Conservation (phyloP, 2,329 filamentous ascomycete species). For the Ceratocystis variospora region DNA sequence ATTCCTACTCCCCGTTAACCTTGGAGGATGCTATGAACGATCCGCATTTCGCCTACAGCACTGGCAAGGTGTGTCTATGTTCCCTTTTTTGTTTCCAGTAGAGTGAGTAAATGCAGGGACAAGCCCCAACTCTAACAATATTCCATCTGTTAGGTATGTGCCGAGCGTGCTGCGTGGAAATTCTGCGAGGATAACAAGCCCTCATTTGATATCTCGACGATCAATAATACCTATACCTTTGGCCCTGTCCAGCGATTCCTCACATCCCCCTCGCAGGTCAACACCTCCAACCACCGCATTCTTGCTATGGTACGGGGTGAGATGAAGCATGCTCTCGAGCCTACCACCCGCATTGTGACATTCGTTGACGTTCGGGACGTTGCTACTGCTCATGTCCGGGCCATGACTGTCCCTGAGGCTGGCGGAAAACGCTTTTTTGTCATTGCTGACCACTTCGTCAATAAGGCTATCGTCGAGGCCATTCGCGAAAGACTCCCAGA, state of each 20-base stretch:
- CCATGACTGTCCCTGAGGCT: constrained; percentile 41
- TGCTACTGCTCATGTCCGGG: constrained; percentile 48
- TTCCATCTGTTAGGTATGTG: constrained; percentile 35
- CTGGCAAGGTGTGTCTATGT: constrained; percentile 23
- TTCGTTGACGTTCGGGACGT: constrained; percentile 51
- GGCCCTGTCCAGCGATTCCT: constrained; percentile 44
- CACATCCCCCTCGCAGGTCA: constrained; percentile 33
- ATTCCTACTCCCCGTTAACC: constrained; percentile 25
- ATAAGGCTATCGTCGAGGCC: constrained; percentile 29
- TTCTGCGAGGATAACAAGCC: constrained; percentile 23
- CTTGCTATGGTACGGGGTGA: constrained; percentile 49
- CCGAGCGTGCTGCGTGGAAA: constrained; percentile 53
- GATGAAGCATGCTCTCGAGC: constrained; percentile 41
- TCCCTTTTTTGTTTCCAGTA: neutral
- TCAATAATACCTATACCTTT: constrained; percentile 49
- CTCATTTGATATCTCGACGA: constrained; percentile 47
- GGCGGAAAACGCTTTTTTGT: constrained; percentile 51
- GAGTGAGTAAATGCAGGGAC: neutral
- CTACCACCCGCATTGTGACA: constrained; percentile 28
- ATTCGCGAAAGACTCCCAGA: constrained; percentile 24
- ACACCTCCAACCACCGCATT: constrained; percentile 47
- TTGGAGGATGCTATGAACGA: constrained; percentile 21
- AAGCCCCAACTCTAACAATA: neutral
- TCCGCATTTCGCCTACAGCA: constrained; percentile 25
- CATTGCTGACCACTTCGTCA: constrained; percentile 28